Conservation (phyloP, 2,329 filamentous ascomycete species). For the Huntiella moniliformis region DNA sequence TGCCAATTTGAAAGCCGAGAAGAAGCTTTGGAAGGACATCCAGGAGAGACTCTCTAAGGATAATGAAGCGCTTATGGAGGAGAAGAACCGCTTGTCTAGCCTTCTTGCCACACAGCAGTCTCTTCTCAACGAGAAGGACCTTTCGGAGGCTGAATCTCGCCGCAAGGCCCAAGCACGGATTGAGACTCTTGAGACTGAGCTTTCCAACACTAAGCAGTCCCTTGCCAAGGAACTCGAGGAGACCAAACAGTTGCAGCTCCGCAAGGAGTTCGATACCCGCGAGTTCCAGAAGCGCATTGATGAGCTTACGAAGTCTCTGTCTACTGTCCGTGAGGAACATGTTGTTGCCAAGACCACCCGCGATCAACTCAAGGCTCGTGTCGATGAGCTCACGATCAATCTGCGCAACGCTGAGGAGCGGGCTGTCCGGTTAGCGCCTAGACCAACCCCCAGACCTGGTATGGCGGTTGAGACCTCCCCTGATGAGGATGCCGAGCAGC, state of each 20-base stretch:
- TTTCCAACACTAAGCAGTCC: constrained; percentile 63
- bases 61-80: constrained; percentile 66
- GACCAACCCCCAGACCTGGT: constrained; percentile 44
- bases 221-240: constrained; percentile 70
- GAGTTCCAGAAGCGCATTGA: constrained; percentile 85
- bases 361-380: constrained; percentile 73
- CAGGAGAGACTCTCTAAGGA: constrained; percentile 77
- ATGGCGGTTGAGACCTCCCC: constrained; percentile 24
- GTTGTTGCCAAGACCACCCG: constrained; percentile 69
- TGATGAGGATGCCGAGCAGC: constrained; percentile 34
- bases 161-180: constrained; percentile 62
- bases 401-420: constrained; percentile 80
- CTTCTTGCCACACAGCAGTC: constrained; percentile 72
- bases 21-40: constrained; percentile 84
- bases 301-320: constrained; percentile 63
- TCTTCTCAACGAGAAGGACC: constrained; percentile 78
- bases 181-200: constrained; percentile 61
- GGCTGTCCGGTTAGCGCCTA: constrained; percentile 61
- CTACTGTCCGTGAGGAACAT: constrained; percentile 70
- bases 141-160: constrained; percentile 62
- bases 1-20: constrained; percentile 85
- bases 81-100: constrained; percentile 66
- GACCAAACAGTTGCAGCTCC: constrained; percentile 58
- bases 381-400: constrained; percentile 77
- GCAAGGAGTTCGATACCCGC: constrained; percentile 78